These are phyloP conservation scores for Tetraselmis striata DNA, from an alignment of 139 green algal species.

Conservation along the genomic window DNA sequence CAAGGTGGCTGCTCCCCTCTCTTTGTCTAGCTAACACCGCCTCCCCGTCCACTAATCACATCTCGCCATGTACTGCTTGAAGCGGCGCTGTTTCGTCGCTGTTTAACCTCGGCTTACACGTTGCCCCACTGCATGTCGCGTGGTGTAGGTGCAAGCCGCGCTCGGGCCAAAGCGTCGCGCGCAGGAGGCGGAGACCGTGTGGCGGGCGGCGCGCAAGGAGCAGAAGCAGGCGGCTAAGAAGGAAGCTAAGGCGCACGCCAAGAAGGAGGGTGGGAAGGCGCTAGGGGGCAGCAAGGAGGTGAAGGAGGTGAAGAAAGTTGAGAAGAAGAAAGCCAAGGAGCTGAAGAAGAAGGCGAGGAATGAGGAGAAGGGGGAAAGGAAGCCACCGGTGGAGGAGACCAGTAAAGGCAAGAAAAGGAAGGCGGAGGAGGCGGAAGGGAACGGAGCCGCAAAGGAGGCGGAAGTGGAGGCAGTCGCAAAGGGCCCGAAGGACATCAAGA, in stretches of 20 bases:
- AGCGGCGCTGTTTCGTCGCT: not conserved
- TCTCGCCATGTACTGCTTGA: no score
- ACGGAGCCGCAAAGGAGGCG: not conserved
- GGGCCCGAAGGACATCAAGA: no score
- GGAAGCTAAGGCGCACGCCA: not conserved
- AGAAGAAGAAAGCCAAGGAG: not conserved
- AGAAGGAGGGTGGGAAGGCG: not conserved
- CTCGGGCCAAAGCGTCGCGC: constrained; percentile 8
- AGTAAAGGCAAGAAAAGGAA: not conserved
- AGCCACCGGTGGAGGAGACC: not conserved
- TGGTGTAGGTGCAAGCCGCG: constrained; percentile 57
- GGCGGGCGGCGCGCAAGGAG: not conserved
- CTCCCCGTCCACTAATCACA: no score
- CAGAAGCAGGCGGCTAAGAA: not conserved
- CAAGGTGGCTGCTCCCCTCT: not conserved
- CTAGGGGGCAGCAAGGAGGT: not conserved
- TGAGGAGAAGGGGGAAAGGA: not conserved
- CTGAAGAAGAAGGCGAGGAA: not conserved
- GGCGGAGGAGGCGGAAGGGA: constrained; percentile 3
- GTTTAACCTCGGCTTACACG: not conserved
- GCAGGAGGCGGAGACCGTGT: not conserved
- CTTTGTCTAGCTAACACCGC: no score
- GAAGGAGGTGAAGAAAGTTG: not conserved
- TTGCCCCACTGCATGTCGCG: not conserved
- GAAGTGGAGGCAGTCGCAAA: not conserved